phyloP scores from a whole-genome alignment of 176 grass and related monocot genomes.

The Rhipidocladum racemiflorum region DNA sequence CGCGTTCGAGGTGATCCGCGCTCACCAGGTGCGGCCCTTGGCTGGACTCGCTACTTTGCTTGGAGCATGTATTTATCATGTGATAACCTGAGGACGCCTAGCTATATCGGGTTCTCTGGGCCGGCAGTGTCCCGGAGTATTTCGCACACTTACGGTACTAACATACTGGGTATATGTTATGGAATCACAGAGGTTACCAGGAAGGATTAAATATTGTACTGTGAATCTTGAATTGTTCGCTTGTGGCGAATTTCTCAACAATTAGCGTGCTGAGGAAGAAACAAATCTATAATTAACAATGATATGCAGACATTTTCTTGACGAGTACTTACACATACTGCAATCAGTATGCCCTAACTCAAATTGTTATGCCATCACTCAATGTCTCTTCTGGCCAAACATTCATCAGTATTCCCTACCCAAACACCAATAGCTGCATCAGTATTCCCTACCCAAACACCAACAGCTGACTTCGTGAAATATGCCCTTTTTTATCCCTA shows the following conservation, averaged over 20 bases:
- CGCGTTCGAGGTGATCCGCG: conserved; percentile 71
- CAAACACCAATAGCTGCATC: background rate
- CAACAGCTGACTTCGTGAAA: background rate
- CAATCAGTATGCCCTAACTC: too few species aligned
- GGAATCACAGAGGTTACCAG: background rate
- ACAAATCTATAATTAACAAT: background rate
- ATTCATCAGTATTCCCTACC: background rate
- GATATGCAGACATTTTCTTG: background rate
- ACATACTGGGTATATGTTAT: background rate
- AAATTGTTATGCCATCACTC: too few species aligned
- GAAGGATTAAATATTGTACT: background rate
- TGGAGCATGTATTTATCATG: background rate
- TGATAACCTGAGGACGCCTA: background rate
- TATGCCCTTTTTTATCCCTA: background rate
- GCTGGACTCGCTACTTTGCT: background rate
- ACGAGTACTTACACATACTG: background rate
- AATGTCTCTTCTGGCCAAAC: background rate
- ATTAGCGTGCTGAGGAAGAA: background rate
- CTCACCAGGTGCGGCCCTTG: conserved; percentile 61
- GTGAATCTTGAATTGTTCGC: background rate
- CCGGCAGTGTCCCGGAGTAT: background rate
- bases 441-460: background rate
- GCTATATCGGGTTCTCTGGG: background rate
- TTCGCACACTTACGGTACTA: background rate
- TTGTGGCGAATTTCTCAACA: background rate